Evolutionary conservation across 1,139 yeast species (phyloP), one percentile per base, ranked within the genome.

Genomic region (Tardiomyces depauwii): DNA sequence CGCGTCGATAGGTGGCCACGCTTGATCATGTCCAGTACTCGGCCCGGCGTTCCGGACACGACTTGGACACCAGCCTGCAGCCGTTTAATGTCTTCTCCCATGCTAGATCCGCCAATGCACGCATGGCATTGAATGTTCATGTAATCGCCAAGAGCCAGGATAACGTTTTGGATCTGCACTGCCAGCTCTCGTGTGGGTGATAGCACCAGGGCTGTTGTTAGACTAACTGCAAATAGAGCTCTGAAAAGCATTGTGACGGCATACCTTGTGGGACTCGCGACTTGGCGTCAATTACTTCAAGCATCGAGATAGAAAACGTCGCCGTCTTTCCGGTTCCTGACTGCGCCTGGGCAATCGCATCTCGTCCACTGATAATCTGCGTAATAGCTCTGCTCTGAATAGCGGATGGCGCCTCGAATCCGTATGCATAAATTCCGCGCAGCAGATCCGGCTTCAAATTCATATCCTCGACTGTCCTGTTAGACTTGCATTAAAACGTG

Each of bases 271-370:
- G 25, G 7, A 21, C 25, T 21, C 25, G 25, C 47, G 77, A 70
- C 51, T 73, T 76, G 25, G 83, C 63, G 53, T 88, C 95, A 18
- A 87, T 72, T 18, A 75, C 87, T 62, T 89, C 88, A 47, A 91
- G 70, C 82, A 86, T 82, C 11, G 96, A 95, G 48, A 91, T 87
- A 14, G 95, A 76, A 63, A 91, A 91, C 0, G 98, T 91, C 18
- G 97, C 98, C 0, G 98, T 91, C 64, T 91, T 91, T 60, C 98
- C 98, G 1, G 98, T 91, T 51, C 98, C 98, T 4, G 96, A 86
- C 63, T 91, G 98, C 11, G 97, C 96, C 66, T 91, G 98, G 19
- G 97, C 97, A 50, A 91, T 86, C 2, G 91, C 85, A 63, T 91
- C 98, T 57, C 82, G 76, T 4, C 96, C 97, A 45, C 82, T 76